Evolutionary conservation across 345 rosid genomes (phyloP).

Genomic region (Cardamine occulta): DNA sequence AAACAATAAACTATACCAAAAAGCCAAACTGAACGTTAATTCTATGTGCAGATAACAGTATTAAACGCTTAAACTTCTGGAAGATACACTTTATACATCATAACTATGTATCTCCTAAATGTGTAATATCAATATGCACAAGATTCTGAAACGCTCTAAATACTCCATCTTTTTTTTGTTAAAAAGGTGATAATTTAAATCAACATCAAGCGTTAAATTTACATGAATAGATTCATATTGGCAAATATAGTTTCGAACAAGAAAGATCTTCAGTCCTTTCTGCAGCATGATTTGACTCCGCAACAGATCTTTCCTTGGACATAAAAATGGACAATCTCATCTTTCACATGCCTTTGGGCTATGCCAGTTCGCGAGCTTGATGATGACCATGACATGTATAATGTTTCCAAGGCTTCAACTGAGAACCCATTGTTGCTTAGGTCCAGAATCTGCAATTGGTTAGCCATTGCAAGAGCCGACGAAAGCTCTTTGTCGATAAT

Average conservation of each 20-base stretch:
- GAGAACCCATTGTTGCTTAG: conserved; percentile 78
- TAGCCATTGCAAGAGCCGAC: conserved; percentile 64
- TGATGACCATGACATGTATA: conserved; percentile 78
- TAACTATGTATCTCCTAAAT: not conserved
- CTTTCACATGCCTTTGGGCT: conserved; percentile 62
- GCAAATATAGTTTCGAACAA: not conserved
- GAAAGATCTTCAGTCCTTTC: conserved; percentile 52
- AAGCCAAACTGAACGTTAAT: not conserved
- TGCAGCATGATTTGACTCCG: conserved; percentile 70
- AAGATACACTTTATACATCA: too few species aligned
- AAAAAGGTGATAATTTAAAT: not conserved
- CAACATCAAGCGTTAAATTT: not conserved
- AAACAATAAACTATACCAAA: too few species aligned
- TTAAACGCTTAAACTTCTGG: not conserved
- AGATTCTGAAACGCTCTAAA: not conserved
- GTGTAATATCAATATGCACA: conserved; percentile 11
- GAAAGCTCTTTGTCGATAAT: conserved; percentile 57
- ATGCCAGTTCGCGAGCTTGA: conserved; percentile 51
- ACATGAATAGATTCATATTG: not conserved
- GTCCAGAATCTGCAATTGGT: conserved; percentile 63
- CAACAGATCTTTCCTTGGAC: conserved; percentile 62
- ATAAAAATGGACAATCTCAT: conserved; percentile 63
- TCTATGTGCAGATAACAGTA: not conserved
- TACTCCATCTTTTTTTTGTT: not conserved
- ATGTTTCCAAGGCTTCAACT: conserved; percentile 47